Conservation (phyloP, 1,139 yeast genomes). For the Kodamaea alishanica region DNA sequence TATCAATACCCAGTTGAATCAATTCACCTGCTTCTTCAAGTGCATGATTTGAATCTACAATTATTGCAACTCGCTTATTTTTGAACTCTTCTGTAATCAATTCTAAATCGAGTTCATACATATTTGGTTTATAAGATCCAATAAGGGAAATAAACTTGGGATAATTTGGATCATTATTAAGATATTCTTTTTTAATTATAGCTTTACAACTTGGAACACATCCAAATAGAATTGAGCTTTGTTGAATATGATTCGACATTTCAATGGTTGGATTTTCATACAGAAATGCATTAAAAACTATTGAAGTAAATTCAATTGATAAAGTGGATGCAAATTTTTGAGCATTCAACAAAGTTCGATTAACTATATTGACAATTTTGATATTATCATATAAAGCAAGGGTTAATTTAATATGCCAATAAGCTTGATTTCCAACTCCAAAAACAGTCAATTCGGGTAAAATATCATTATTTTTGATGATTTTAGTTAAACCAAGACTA, state of each 20-base stretch:
- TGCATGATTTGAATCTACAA: conserved; percentile 63
- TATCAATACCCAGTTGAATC: conserved; percentile 39
- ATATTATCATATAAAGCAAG: conserved; percentile 38
- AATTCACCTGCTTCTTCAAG: conserved; percentile 64
- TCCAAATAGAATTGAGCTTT: conserved; percentile 49
- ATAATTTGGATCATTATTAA: conserved; percentile 26
- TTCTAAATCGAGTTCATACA: conserved; percentile 58
- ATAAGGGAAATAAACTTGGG: conserved; percentile 53
- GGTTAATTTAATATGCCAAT: conserved; percentile 58
- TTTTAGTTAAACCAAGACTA: conserved; percentile 43
- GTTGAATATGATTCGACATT: conserved; percentile 18
- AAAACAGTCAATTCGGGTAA: conserved; percentile 40
- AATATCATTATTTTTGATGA: conserved; percentile 18
- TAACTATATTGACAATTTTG: conserved; percentile 42
- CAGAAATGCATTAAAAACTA: conserved; percentile 22
- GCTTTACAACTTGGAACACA: conserved; percentile 58
- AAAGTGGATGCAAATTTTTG: conserved; percentile 25
- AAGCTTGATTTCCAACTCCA: conserved; percentile 68
- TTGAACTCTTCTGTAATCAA: conserved; percentile 32
- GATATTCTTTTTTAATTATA: conserved; percentile 31
- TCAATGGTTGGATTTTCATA: conserved; percentile 15
- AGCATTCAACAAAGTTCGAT: conserved; percentile 46
- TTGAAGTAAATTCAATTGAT: conserved; percentile 20
- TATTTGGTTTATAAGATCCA: conserved; percentile 67
- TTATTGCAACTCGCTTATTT: conserved; percentile 28